Percentiles rank a stretch among this genome's conserved stretches.
These are phyloP conservation scores for Pestalotiopsis sp. DNA, from an alignment of 2,329 filamentous ascomycete species.

Conservation along the genomic window DNA sequence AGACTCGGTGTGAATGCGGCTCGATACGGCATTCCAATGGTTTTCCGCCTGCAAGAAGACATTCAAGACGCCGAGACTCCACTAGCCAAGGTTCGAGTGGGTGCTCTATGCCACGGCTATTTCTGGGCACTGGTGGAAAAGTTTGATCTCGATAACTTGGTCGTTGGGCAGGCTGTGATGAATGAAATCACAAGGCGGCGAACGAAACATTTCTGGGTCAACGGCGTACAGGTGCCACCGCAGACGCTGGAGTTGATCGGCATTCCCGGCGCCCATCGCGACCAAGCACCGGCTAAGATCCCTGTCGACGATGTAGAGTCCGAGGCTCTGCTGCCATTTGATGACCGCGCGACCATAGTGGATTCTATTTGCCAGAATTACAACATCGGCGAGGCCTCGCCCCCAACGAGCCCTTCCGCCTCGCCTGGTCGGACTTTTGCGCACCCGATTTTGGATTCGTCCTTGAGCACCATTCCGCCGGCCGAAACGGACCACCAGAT, in stretches of 20 bases:
- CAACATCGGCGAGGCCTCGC: slow-evolving; percentile 60
- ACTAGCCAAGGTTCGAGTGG: slow-evolving; percentile 75
- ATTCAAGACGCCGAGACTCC: slow-evolving; percentile 69
- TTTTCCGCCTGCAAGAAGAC: slow-evolving; percentile 85
- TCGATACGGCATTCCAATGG: slow-evolving; percentile 82
- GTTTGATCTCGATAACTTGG: slow-evolving; percentile 74
- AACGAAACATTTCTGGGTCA: slow-evolving; percentile 77
- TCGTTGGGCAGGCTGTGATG: slow-evolving; percentile 70
- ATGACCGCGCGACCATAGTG: slow-evolving; percentile 71
- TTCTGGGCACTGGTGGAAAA: slow-evolving; percentile 79
- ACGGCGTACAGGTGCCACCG: slow-evolving; percentile 72
- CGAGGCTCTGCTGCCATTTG: slow-evolving; percentile 73
- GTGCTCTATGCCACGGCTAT: slow-evolving; percentile 86
- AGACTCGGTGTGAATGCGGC: slow-evolving; percentile 82
- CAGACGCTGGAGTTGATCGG: slow-evolving; percentile 64
- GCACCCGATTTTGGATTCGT: slow-evolving; percentile 61
- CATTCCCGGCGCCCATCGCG: slow-evolving; percentile 47
- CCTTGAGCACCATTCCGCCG: slow-evolving; percentile 40
- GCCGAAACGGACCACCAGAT: slow-evolving; percentile 55
- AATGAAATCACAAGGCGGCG: slow-evolving; percentile 77
- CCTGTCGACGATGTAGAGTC: slow-evolving; percentile 58
- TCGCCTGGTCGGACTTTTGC: slow-evolving; percentile 69
- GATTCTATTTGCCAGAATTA: slow-evolving; percentile 76
- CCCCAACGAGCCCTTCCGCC: slow-evolving; percentile 68
- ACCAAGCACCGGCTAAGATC: slow-evolving; percentile 43